phyloP scores from a whole-genome alignment of 2,329 filamentous ascomycete species.

The Monosporascus ibericus region DNA sequence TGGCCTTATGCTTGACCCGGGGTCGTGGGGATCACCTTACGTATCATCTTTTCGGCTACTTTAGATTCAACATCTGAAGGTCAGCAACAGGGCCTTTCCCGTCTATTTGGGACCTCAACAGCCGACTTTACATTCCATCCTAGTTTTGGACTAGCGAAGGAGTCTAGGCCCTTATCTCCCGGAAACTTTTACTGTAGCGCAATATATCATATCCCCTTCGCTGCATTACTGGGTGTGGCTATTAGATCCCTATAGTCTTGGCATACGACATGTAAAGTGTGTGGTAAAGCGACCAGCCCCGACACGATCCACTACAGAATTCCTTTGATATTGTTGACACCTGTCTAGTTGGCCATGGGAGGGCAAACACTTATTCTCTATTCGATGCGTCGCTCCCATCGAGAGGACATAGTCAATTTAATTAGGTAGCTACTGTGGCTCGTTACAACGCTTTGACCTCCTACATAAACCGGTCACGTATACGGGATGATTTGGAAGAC shows the following conservation, averaged over 20 bases:
- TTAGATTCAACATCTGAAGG: background rate
- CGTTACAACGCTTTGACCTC: too few species aligned
- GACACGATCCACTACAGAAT: too few species aligned
- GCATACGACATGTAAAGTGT: background rate
- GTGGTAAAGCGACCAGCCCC: too few species aligned
- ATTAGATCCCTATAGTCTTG: background rate
- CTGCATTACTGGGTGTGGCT: background rate
- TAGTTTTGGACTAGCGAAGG: background rate
- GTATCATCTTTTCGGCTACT: background rate
- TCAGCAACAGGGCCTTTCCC: background rate
- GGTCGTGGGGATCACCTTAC: background rate
- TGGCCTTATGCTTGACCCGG: too few species aligned
- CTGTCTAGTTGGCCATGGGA: too few species aligned
- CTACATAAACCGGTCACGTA: slow-evolving; percentile 10
- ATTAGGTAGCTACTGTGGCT: too few species aligned
- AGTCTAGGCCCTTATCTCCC: background rate
- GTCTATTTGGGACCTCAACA: background rate
- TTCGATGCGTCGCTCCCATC: too few species aligned
- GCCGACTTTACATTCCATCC: background rate
- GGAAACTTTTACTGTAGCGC: background rate
- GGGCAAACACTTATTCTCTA: too few species aligned
- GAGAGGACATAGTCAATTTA: too few species aligned
- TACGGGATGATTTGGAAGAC: slow-evolving; percentile 8
- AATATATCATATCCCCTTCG: background rate
- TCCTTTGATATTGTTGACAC: too few species aligned